These are phyloP conservation scores for Cichorium intybus DNA, from an alignment of 140 eudicot genomes.

Conservation along the genomic window DNA sequence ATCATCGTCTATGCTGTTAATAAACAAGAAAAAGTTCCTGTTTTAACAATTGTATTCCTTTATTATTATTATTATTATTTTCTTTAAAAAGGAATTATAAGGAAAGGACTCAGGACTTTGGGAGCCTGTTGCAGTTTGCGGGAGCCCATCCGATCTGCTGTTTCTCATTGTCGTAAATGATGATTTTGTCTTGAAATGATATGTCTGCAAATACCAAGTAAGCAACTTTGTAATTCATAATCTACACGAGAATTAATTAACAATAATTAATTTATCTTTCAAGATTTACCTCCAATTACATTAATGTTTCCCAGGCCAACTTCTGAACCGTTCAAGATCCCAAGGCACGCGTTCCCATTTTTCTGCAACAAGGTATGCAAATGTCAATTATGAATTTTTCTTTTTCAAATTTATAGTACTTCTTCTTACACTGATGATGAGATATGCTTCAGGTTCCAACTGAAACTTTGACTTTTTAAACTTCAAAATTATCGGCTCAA, in stretches of 20 bases:
- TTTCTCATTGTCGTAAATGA: conserved; percentile 86
- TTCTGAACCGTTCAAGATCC: conserved; percentile 83
- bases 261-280: background rate
- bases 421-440: conserved; percentile 80
- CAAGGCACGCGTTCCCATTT: conserved; percentile 82
- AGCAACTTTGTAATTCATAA: background rate
- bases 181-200: conserved; percentile 79
- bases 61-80: background rate
- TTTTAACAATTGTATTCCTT: conserved; percentile 33
- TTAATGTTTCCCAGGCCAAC: conserved; percentile 58
- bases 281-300: conserved; percentile 72
- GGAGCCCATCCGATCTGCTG: conserved; percentile 79
- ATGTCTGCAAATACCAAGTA: conserved; percentile 53
- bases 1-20: conserved; percentile 45
- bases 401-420: background rate
- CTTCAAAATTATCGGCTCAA: conserved; percentile 60
- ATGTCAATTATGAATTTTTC: background rate
- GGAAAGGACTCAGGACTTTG: conserved; percentile 38
- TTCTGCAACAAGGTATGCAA: conserved; percentile 38
- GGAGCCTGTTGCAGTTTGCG: conserved; percentile 59
- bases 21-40: conserved; percentile 42
- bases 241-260: background rate
- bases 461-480: conserved; percentile 54
- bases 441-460: conserved; percentile 78
- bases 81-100: conserved; percentile 18